Evolutionary conservation across 257 asterid species (phyloP), one percentile per base, ranked within the genome.

Genomic region (Haberlea rhodopensis): DNA sequence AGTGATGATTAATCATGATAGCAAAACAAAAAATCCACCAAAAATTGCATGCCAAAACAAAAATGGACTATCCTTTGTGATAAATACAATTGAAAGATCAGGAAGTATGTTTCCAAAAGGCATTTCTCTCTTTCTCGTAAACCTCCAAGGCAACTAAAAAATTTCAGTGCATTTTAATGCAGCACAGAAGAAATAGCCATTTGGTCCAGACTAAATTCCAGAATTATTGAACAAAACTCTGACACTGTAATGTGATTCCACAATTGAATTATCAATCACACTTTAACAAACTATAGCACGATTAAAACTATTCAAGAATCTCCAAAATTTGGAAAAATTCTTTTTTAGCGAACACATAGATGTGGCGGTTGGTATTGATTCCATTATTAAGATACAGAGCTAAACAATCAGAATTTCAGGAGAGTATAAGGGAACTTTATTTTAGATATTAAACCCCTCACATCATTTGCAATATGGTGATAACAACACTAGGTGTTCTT

Each of bases 401-500:
- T 20, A 34, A 24, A 18, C 18, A 34, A 18, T 48, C 15, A 15
- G 7, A 24, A 40, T 6, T 6, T 31, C 24, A 20, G 59, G 31
- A 31, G 51, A 28, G 48, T 10, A 9, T 34, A 58, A 2, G 2
- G 62, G 28, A 43, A 49, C 57, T 43, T 24, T 37, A 53, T 40
- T 51, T 37, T 19, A 5, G 6, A 15, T 19, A 7, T 31, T 40
- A 37, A 45, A 57, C 21, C 57, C 15, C 1, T 37, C 7, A 6
- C 18, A 26, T 18, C 27, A 8, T 40, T 23, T 56, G 53, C 5
- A 20, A 26, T 26, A n/a, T 40, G 48, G 32, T 5, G 6, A 27
- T 40, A 49, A 59, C 62, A 55, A 66, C 31, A 49, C 8, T 31
- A 62, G 31, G 32, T 56, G 19, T 24, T 62, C 60, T 40, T 52